These are phyloP conservation scores for Tephrocybe sp. DNA, from an alignment of 768 basidiomycete genomes.

Conservation along the genomic window DNA sequence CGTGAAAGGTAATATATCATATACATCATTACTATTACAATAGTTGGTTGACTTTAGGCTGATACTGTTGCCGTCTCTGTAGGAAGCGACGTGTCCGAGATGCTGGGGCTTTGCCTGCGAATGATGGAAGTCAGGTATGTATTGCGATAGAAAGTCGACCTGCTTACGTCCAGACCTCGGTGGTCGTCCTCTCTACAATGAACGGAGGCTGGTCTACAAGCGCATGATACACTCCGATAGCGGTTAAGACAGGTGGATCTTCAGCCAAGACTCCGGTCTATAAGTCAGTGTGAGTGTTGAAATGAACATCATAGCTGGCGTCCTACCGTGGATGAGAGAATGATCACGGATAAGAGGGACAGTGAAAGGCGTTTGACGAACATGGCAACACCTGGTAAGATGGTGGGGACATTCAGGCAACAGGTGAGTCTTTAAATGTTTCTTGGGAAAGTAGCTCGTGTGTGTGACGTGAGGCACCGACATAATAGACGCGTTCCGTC, in stretches of 20 bases:
- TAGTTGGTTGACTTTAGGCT: neutral
- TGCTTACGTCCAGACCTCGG: neutral
- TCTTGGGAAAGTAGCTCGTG: neutral
- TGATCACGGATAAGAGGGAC: neutral
- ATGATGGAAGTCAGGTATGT: neutral
- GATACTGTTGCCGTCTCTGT: neutral
- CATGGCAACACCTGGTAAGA: neutral
- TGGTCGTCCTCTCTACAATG: neutral
- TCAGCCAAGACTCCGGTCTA: neutral
- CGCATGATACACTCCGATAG: neutral
- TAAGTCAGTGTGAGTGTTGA: neutral
- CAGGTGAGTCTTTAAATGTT: neutral
- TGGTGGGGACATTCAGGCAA: neutral
- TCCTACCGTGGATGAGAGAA: neutral
- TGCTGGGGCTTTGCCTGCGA: neutral
- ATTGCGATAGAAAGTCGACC: neutral
- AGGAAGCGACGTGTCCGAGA: neutral
- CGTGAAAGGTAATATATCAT: neutral
- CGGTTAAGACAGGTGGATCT: neutral
- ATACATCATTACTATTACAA: neutral
- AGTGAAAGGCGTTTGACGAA: neutral
- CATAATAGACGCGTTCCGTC: neutral
- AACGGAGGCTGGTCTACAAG: neutral
- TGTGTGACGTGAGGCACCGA: neutral
- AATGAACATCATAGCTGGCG: neutral